A percentile compares a stretch with the other conserved stretches of the same genome.
Evolutionary conservation across 768 basidiomycete genomes (phyloP).

Genomic region (Candolleomyces eurysporus): DNA sequence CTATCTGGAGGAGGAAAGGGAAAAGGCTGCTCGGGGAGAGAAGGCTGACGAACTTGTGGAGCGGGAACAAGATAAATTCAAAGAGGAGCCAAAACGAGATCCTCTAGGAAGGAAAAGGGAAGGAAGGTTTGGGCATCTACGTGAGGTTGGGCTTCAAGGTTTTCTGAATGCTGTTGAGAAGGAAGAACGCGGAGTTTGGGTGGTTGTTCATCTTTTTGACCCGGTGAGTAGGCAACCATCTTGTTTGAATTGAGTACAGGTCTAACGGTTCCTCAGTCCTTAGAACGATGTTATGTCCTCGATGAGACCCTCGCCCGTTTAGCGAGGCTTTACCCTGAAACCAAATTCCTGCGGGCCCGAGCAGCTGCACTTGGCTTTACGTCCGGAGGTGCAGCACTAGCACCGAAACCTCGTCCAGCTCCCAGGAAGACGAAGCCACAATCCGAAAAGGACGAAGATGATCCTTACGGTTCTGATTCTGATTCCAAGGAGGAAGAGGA

Average conservation of each 20-base stretch:
- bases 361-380: slow-evolving; percentile 77
- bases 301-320: slow-evolving; percentile 68
- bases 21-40: slow-evolving; percentile 41
- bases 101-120: slow-evolving; percentile 47
- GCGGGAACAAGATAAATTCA: slow-evolving; percentile 36
- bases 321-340: slow-evolving; percentile 65
- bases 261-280: slow-evolving; percentile 42
- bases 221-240: slow-evolving; percentile 46
- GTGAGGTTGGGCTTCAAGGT: slow-evolving; percentile 75
- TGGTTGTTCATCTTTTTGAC: slow-evolving; percentile 85
- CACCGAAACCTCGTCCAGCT: slow-evolving; percentile 18
- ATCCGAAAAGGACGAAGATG: slow-evolving; percentile 42
- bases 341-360: slow-evolving; percentile 82
- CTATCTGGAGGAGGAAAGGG: slow-evolving; percentile 73
- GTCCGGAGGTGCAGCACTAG: slow-evolving; percentile 13
- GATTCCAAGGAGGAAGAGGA: slow-evolving; percentile 45
- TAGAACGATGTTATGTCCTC: slow-evolving; percentile 70
- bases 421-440: slow-evolving; percentile 15
- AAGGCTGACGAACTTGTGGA: slow-evolving; percentile 44
- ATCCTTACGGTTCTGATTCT: slow-evolving; percentile 40
- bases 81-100: slow-evolving; percentile 33
- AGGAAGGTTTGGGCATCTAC: slow-evolving; percentile 71
- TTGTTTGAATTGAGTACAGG: background rate
- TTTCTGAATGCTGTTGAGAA: slow-evolving; percentile 75
- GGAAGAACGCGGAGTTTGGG: slow-evolving; percentile 69